Evolutionary conservation across 176 grass and related monocot genomes (phyloP).

Genomic region (Eragrostis curvula): DNA sequence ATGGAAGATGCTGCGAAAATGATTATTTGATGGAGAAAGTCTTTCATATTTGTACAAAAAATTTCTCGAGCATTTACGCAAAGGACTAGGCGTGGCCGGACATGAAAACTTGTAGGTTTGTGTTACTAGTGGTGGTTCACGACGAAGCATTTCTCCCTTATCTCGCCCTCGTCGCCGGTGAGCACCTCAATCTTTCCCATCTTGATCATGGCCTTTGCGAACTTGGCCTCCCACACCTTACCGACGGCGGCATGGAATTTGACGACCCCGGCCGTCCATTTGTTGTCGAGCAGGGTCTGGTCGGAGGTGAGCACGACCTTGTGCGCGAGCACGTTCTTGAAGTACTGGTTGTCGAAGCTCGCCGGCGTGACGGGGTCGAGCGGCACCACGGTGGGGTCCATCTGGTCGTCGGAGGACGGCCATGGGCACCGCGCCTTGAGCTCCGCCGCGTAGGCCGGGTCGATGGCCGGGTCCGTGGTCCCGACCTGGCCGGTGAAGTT

Average conservation of each 20-base stretch:
- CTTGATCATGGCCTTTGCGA: conserved; percentile 44
- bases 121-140: too few relatives aligned
- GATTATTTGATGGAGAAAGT: too few relatives aligned
- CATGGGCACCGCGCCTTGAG: conserved; percentile 36
- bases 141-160: too few relatives aligned
- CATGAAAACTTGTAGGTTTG: too few relatives aligned
- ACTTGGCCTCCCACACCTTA: conserved; percentile 25
- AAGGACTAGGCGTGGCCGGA: too few relatives aligned
- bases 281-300: conserved; percentile 36
- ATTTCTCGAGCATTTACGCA: too few relatives aligned
- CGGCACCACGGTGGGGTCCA: conserved; percentile 13
- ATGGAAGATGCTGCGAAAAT: too few relatives aligned
- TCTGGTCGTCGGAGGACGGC: not conserved
- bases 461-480: conserved; percentile 35
- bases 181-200: conserved; percentile 37
- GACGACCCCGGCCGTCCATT: conserved; percentile 1
- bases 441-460: not conserved
- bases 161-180: conserved; percentile 10
- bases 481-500: conserved; percentile 26
- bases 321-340: conserved; percentile 45
- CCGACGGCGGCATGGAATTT: not conserved
- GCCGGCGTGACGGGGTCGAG: conserved; percentile 25
- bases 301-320: conserved; percentile 48
- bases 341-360: conserved; percentile 54
- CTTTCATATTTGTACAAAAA: too few relatives aligned